phyloP scores from a whole-genome alignment of 768 basidiomycete genomes.

The Tylopilus plumbeoviolaceoides region DNA sequence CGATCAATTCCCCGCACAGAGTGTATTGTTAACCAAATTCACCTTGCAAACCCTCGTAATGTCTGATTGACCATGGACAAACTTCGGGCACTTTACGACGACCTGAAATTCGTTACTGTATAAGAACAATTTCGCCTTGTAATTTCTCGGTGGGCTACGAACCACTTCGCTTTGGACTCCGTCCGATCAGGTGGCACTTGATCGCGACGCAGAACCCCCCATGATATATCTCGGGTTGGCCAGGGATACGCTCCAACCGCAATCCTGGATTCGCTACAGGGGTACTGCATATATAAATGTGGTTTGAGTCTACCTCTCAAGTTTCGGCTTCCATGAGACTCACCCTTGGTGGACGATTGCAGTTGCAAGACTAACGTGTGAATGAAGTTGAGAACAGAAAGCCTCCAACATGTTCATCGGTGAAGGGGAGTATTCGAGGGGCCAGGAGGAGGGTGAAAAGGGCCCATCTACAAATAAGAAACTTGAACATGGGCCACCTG shows the following conservation, averaged over 20 bases:
- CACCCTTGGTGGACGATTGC: neutral
- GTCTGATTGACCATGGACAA: neutral
- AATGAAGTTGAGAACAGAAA: neutral
- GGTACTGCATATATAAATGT: neutral
- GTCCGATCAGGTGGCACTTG: slow-evolving; percentile 5
- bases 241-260: slow-evolving; percentile 10
- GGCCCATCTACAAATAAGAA: no score
- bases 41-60: slow-evolving; percentile 6
- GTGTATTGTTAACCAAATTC: neutral
- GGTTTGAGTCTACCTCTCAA: neutral
- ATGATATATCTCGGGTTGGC: slow-evolving; percentile 1
- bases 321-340: neutral
- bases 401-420: neutral
- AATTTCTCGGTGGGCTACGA: neutral
- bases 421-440: neutral
- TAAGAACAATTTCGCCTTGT: neutral
- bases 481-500: no score
- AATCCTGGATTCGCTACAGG: neutral
- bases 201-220: slow-evolving; percentile 8
- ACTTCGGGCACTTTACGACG: slow-evolving; percentile 8
- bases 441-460: neutral
- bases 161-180: slow-evolving; percentile 9
- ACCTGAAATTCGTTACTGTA: neutral
- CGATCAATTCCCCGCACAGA: neutral
- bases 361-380: neutral